phyloP scores from a whole-genome alignment of 169 alveolate species.

The Besnoitia besnoiti region DNA sequence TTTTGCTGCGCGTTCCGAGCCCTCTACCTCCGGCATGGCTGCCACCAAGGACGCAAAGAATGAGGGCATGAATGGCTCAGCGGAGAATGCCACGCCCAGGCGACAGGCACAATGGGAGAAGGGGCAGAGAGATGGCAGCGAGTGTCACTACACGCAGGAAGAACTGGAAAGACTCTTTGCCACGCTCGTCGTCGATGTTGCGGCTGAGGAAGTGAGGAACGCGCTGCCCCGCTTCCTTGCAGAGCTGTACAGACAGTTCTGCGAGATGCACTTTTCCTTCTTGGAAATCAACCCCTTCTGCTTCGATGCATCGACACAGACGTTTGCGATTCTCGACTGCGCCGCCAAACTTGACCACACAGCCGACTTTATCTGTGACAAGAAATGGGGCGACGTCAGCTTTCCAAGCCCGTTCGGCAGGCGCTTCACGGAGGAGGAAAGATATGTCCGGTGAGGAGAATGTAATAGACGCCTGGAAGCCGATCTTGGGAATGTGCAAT shows the following conservation, averaged over 20 bases:
- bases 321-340: conserved; percentile 66
- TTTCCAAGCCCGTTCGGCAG: conserved; percentile 74
- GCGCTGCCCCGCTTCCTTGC: conserved; percentile 35
- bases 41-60: background rate
- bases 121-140: background rate
- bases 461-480: too few species aligned
- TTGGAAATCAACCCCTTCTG: conserved; percentile 71
- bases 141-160: conserved; percentile 32
- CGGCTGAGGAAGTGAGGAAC: background rate
- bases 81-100: too few species aligned
- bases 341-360: conserved; percentile 74
- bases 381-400: conserved; percentile 69
- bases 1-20: too few species aligned
- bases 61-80: background rate
- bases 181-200: background rate
- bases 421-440: conserved; percentile 67
- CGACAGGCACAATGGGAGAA: too few species aligned
- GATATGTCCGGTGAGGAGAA: conserved; percentile 56
- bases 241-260: conserved; percentile 39
- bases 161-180: background rate
- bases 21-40: too few species aligned
- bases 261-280: conserved; percentile 69
- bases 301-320: background rate
- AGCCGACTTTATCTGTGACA: conserved; percentile 68
- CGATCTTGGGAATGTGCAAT: too few species aligned